These are phyloP conservation scores for Fagopyrum esculentum DNA, from an alignment of 148 eudicot species.

Conservation along the genomic window DNA sequence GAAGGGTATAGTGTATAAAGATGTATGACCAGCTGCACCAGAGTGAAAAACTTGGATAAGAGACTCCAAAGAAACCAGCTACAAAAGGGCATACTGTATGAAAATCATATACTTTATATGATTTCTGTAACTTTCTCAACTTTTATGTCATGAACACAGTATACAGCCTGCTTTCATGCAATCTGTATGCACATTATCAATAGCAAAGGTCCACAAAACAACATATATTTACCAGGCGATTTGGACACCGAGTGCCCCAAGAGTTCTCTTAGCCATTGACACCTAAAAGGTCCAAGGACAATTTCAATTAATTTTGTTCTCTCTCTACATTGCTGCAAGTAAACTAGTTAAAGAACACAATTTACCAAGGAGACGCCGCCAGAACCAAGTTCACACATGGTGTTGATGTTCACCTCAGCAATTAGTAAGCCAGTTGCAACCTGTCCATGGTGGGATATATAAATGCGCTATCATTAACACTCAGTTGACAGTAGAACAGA, in stretches of 20 bases:
- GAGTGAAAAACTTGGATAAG: constrained; percentile 14
- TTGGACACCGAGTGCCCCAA: constrained; percentile 78
- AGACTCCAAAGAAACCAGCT: neutral
- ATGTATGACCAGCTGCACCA: constrained; percentile 91
- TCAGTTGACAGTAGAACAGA: neutral
- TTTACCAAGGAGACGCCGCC: constrained; percentile 93
- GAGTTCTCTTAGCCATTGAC: constrained; percentile 92
- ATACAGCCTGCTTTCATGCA: neutral
- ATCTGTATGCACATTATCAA: constrained; percentile 1
- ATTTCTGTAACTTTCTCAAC: neutral
- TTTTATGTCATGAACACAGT: neutral
- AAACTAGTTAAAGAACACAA: neutral
- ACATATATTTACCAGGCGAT: constrained; percentile 56
- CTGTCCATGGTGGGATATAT: constrained; percentile 31
- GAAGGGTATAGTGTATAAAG: constrained; percentile 89
- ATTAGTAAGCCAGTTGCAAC: constrained; percentile 81
- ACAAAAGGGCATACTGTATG: neutral
- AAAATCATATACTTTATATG: neutral
- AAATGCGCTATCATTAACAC: neutral
- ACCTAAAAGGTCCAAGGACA: constrained; percentile 39
- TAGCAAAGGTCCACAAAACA: neutral
- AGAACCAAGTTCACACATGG: constrained; percentile 91
- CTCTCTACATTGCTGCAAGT: neutral
- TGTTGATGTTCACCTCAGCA: constrained; percentile 93
- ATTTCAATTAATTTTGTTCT: neutral